These are phyloP conservation scores for Ceratobasidium sp. DNA, from an alignment of 1,284 basidiomycete genomes.

Conservation along the genomic window DNA sequence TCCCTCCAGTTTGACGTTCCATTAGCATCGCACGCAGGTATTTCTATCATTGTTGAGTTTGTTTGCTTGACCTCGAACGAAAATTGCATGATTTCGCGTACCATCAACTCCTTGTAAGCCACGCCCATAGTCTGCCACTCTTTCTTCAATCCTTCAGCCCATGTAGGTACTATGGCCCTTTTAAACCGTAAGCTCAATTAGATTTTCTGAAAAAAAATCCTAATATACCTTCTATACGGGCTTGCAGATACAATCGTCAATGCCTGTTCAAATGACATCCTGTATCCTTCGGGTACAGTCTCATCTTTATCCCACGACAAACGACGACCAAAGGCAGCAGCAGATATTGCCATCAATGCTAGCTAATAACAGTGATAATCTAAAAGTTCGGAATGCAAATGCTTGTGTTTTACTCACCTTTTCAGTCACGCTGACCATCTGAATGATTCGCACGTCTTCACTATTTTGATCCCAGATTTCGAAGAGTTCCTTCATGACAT, in stretches of 20 bases:
- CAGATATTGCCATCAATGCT: constrained; percentile 3
- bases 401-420: not conserved
- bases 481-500: constrained; percentile 2
- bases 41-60: not conserved
- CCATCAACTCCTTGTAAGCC: not conserved
- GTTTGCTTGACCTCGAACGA: not conserved
- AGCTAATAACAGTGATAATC: not conserved
- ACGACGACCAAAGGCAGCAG: constrained; percentile 18
- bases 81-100: not conserved
- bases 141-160: not conserved
- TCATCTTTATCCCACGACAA: not conserved
- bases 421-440: constrained; percentile 5
- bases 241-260: not conserved
- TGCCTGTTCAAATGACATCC: not conserved
- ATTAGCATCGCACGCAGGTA: constrained; percentile 5
- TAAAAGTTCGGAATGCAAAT: not conserved
- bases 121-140: not conserved
- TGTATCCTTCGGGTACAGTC: not conserved
- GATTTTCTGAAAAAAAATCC: not conserved
- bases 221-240: not conserved
- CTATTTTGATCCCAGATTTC: not conserved
- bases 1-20: not conserved
- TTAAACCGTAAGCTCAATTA: not conserved
- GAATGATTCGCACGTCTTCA: not conserved
- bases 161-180: not conserved